These are phyloP conservation scores for Withania somnifera DNA, from an alignment of 305 asterid species.

Conservation along the genomic window DNA sequence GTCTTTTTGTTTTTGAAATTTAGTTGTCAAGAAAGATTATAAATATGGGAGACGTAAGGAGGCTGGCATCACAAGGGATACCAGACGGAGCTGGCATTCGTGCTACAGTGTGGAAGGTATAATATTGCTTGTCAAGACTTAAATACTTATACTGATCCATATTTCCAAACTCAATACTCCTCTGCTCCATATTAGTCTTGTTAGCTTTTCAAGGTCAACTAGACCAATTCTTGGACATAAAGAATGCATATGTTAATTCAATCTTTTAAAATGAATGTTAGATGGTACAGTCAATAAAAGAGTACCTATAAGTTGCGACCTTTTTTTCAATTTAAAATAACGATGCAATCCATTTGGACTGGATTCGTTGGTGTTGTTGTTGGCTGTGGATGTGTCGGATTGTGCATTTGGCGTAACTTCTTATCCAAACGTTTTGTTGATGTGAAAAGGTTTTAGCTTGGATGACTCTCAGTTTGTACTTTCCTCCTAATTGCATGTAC, in stretches of 20 bases:
- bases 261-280: too few species aligned
- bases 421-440: not conserved
- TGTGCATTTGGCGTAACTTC: not conserved
- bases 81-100: constrained; percentile 93
- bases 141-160: not conserved
- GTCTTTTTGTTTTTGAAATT: constrained; percentile 1
- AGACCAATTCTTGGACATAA: too few species aligned
- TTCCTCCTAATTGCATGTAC: not conserved
- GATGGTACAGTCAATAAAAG: too few species aligned
- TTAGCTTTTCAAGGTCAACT: too few species aligned
- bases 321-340: too few species aligned
- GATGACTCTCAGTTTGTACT: not conserved
- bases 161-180: not conserved
- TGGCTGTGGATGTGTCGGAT: too few species aligned
- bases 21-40: constrained; percentile 78
- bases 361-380: too few species aligned
- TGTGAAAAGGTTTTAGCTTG: not conserved
- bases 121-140: not conserved
- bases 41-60: constrained; percentile 72
- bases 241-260: too few species aligned
- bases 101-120: constrained; percentile 89
- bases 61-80: constrained; percentile 73
- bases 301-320: too few species aligned
- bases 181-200: not conserved
- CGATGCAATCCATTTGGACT: too few species aligned